Percentiles rank a stretch among this genome's conserved stretches.
phyloP scores from a whole-genome alignment of 495 filamentous ascomycete species.

The Penicillium paradoxum region DNA sequence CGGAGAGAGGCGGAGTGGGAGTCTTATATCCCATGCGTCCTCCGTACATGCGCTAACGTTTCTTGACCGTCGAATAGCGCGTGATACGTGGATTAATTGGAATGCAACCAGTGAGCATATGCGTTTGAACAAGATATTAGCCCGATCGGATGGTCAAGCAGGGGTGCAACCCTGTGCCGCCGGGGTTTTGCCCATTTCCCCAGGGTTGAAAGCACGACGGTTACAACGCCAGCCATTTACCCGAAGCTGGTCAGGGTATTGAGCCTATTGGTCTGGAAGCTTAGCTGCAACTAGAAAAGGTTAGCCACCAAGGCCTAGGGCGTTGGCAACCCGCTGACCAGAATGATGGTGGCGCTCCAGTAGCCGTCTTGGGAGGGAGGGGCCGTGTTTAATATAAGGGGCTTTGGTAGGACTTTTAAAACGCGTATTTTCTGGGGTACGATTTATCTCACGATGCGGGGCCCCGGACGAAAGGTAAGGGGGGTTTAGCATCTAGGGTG shows the following conservation, averaged over 20 bases:
- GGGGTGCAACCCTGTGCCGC: background rate
- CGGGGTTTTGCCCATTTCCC: constrained; percentile 1
- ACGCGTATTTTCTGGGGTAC: background rate
- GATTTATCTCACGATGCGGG: background rate
- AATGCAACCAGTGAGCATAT: background rate
- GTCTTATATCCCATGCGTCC: background rate
- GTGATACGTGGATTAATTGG: constrained; percentile 7
- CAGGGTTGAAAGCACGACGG: background rate
- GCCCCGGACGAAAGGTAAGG: background rate
- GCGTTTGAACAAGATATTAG: background rate
- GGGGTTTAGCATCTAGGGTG: too few species aligned
- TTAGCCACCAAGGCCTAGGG: background rate
- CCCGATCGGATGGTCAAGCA: background rate
- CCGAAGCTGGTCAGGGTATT: background rate
- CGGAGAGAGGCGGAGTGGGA: background rate
- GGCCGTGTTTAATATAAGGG: background rate
- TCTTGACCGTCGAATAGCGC: background rate
- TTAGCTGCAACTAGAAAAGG: background rate
- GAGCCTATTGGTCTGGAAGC: background rate
- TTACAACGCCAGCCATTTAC: background rate
- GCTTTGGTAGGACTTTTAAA: too few species aligned
- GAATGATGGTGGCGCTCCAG: background rate
- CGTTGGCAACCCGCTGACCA: background rate
- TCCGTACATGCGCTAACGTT: background rate
- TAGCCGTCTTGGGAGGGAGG: background rate